Percentiles rank a stretch among this genome's conserved stretches.
These are phyloP conservation scores for Yamadazyma triangularis DNA, from an alignment of 1,139 yeast species.

Conservation along the genomic window DNA sequence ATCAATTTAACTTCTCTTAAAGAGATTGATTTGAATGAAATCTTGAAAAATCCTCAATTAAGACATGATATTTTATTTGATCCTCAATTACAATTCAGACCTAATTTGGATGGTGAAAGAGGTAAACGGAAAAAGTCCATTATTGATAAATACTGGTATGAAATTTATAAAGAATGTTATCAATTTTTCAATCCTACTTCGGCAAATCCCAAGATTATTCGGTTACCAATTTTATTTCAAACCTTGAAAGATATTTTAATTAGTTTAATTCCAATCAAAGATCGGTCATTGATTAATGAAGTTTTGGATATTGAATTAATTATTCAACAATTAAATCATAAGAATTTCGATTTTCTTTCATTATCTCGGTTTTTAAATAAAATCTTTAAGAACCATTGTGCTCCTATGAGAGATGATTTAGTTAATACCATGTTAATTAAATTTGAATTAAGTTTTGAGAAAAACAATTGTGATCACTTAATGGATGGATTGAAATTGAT, in stretches of 20 bases:
- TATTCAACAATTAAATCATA: conserved; percentile 69
- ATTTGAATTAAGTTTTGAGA: conserved; percentile 58
- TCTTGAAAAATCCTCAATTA: conserved; percentile 85
- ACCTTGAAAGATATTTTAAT: conserved; percentile 75
- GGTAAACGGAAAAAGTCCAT: conserved; percentile 73
- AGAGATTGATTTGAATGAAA: conserved; percentile 86
- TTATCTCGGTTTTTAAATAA: conserved; percentile 68
- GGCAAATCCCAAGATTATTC: conserved; percentile 32
- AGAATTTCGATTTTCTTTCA: conserved; percentile 63
- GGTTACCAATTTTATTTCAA: conserved; percentile 64
- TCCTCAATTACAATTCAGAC: conserved; percentile 88
- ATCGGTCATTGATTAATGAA: conserved; percentile 56
- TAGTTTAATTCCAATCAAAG: conserved; percentile 73
- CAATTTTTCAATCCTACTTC: conserved; percentile 28
- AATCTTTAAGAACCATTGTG: conserved; percentile 79
- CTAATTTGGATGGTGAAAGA: conserved; percentile 86
- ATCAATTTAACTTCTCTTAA: conserved; percentile 78
- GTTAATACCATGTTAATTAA: conserved; percentile 78
- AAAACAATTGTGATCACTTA: conserved; percentile 49
- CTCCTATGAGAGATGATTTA: conserved; percentile 93
- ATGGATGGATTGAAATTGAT: conserved; percentile 77
- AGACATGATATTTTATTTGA: conserved; percentile 92
- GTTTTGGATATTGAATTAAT: conserved; percentile 75
- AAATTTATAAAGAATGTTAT: conserved; percentile 60
- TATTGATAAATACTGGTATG: conserved; percentile 81